Evolutionary conservation across 768 basidiomycete species (phyloP).

Genomic region (Auricularia heimuer): DNA sequence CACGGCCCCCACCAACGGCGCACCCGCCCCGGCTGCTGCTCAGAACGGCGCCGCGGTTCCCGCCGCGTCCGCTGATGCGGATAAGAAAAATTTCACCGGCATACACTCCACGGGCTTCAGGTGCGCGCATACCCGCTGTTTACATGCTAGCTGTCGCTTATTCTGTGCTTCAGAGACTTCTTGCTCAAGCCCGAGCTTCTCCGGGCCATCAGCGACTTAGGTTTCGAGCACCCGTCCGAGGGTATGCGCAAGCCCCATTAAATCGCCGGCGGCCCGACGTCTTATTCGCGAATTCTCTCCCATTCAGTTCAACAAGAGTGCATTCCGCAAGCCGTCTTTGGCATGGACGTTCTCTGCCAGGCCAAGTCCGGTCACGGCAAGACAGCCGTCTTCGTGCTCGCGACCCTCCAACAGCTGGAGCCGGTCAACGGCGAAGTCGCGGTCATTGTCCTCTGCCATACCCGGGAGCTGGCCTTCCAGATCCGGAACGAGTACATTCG

Average conservation of each 20-base stretch:
- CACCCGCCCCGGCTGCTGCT: constrained; percentile 22
- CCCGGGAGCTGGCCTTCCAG: constrained; percentile 97
- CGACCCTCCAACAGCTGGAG: constrained; percentile 95
- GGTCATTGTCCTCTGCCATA: constrained; percentile 97
- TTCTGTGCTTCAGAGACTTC: constrained; percentile 66
- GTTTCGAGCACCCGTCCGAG: constrained; percentile 99
- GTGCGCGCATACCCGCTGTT: constrained; percentile 31
- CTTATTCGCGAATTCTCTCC: constrained; percentile 5
- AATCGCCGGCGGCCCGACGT: neutral
- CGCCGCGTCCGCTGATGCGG: constrained; percentile 56
- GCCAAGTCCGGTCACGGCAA: constrained; percentile 99
- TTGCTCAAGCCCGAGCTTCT: constrained; percentile 93
- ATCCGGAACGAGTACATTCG: constrained; percentile 99
- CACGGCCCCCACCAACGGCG: constrained; percentile 46
- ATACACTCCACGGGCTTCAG: constrained; percentile 99
- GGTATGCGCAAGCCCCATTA: constrained; percentile 38
- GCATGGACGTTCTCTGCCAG: constrained; percentile 99
- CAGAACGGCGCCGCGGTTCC: constrained; percentile 38
- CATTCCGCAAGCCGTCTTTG: constrained; percentile 97
- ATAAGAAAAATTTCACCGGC: constrained; percentile 97
- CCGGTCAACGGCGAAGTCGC: constrained; percentile 97
- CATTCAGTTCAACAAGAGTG: constrained; percentile 95
- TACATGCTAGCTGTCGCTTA: constrained; percentile 12
- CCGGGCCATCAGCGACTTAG: constrained; percentile 96
- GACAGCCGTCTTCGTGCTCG: constrained; percentile 97